These are phyloP conservation scores for Vicia sativa DNA, from an alignment of 306 rosid genomes.

Conservation along the genomic window DNA sequence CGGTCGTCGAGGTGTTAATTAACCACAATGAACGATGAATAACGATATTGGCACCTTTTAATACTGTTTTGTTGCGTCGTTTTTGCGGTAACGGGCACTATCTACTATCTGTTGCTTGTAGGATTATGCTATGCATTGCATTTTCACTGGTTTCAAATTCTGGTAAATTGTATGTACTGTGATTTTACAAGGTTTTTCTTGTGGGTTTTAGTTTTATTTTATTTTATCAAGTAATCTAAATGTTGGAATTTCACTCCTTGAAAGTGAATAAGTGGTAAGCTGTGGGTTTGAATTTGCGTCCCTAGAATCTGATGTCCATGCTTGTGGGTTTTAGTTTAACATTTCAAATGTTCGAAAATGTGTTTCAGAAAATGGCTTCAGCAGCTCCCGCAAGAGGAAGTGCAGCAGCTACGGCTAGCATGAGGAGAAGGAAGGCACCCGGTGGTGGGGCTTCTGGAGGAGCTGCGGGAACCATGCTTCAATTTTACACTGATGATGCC, in stretches of 20 bases:
- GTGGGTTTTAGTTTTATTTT: slow-evolving; percentile 12
- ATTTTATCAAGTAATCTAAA: too few species aligned
- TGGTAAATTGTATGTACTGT: not conserved
- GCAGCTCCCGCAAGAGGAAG: slow-evolving; percentile 83
- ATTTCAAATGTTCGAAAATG: slow-evolving; percentile 15
- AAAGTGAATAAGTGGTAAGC: too few species aligned
- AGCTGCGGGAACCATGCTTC: slow-evolving; percentile 86
- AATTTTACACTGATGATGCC: slow-evolving; percentile 91
- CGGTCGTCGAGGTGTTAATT: too few species aligned
- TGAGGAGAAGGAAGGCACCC: slow-evolving; percentile 75
- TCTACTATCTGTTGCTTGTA: not conserved
- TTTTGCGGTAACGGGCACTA: too few species aligned
- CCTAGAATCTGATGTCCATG: too few species aligned
- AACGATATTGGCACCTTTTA: too few species aligned
- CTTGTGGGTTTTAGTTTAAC: slow-evolving; percentile 14
- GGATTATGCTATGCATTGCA: not conserved
- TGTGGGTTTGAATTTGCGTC: too few species aligned
- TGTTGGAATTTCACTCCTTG: too few species aligned
- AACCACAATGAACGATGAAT: too few species aligned
- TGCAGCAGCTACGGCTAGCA: slow-evolving; percentile 90
- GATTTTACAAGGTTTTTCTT: not conserved
- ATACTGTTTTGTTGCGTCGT: too few species aligned
- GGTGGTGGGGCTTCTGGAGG: slow-evolving; percentile 77
- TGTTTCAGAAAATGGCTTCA: slow-evolving; percentile 71
- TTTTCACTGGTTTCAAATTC: slow-evolving; percentile 9